Percentiles rank a stretch among this genome's conserved stretches.
Conservation (phyloP, 2,329 filamentous ascomycete species). For the Dryadomyces quercus-mongolicae region DNA sequence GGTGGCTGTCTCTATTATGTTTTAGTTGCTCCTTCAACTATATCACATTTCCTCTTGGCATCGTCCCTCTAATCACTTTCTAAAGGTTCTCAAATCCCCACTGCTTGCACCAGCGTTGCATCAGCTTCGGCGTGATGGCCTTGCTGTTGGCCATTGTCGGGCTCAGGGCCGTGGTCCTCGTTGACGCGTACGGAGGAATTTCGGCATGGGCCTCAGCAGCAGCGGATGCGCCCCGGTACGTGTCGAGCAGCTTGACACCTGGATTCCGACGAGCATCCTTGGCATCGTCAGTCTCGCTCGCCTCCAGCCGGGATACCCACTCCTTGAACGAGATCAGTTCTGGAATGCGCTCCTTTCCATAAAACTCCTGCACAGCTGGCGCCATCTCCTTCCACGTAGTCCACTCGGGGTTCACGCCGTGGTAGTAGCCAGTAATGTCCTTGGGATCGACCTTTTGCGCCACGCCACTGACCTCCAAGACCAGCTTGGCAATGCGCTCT, state of each 20-base stretch:
- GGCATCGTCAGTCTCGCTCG: slow-evolving; percentile 23
- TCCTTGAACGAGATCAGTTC: slow-evolving; percentile 27
- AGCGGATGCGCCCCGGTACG: slow-evolving; percentile 25
- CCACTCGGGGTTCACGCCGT: slow-evolving; percentile 33
- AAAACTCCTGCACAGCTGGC: slow-evolving; percentile 26
- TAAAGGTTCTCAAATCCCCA: slow-evolving; percentile 25
- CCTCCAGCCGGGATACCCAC: slow-evolving; percentile 32
- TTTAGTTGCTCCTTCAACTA: too few species aligned
- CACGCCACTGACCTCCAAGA: slow-evolving; percentile 33
- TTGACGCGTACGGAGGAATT: slow-evolving; percentile 27
- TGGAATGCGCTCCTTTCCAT: slow-evolving; percentile 23
- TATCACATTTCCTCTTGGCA: too few species aligned
- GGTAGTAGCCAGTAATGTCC: slow-evolving; percentile 25
- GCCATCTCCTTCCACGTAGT: slow-evolving; percentile 29
- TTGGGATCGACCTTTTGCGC: slow-evolving; percentile 15
- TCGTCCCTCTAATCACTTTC: too few species aligned
- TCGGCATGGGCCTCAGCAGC: slow-evolving; percentile 1
- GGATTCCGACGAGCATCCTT: slow-evolving; percentile 23
- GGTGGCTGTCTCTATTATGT: too few species aligned
- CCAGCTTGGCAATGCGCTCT: slow-evolving; percentile 30
- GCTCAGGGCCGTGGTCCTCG: slow-evolving; percentile 25
- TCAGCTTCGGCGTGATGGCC: slow-evolving; percentile 28
- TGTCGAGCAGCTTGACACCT: slow-evolving; percentile 38
- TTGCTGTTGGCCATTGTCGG: slow-evolving; percentile 28
- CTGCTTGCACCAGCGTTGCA: slow-evolving; percentile 35